A percentile compares a stretch with the other conserved stretches of the same genome.
Evolutionary conservation across 192 early-diverging fungal species (phyloP).

Genomic region (Pilobolus umbonatus): DNA sequence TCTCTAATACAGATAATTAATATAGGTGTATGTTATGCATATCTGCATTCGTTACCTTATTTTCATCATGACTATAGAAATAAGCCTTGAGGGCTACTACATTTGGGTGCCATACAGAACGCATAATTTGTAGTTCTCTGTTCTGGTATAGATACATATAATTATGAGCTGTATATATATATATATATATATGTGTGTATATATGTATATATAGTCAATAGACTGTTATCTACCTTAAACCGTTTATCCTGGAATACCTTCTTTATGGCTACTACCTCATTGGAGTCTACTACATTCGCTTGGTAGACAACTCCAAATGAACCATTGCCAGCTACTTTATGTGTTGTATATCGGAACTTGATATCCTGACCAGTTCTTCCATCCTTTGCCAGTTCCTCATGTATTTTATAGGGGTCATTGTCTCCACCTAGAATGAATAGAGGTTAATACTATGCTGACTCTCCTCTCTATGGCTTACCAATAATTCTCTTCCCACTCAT

Average conservation of each 20-base stretch:
- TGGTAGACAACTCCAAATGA: constrained; percentile 99
- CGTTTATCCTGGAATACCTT: constrained; percentile 97
- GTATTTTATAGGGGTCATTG: constrained; percentile 46
- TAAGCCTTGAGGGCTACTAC: constrained; percentile 85
- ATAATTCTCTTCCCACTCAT: constrained; percentile 38
- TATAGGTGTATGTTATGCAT: neutral
- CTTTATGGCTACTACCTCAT: constrained; percentile 91
- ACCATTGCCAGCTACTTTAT: constrained; percentile 94
- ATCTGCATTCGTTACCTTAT: constrained; percentile 41
- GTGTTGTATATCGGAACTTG: constrained; percentile 87
- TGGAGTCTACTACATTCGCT: constrained; percentile 79
- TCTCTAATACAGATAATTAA: constrained; percentile 29
- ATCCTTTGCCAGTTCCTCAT: constrained; percentile 83
- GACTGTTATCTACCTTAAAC: constrained; percentile 72
- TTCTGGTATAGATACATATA: constrained; percentile 68
- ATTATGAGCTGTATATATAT: too few species aligned
- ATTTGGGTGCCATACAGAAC: constrained; percentile 87
- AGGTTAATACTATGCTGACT: neutral
- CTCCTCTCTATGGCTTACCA: constrained; percentile 9
- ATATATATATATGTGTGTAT: neutral
- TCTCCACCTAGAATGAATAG: constrained; percentile 14
- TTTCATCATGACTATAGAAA: constrained; percentile 93
- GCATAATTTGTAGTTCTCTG: constrained; percentile 90
- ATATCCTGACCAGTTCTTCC: constrained; percentile 81
- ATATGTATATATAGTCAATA: too few species aligned